phyloP scores from a whole-genome alignment of 176 grass and related monocot genomes.

The Calamus simplicifolius region DNA sequence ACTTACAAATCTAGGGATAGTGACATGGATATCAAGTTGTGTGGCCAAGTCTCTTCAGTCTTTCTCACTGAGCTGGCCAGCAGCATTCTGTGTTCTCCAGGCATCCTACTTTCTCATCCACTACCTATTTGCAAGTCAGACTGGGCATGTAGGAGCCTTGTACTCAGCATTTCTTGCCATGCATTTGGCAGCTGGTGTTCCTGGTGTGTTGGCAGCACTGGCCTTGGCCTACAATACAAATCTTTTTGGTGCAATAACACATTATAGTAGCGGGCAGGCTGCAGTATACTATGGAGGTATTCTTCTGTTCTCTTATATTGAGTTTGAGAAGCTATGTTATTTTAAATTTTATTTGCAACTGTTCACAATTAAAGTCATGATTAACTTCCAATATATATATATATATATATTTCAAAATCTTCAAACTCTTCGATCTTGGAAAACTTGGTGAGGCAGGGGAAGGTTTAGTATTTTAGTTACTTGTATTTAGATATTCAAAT shows the following conservation, averaged over 20 bases:
- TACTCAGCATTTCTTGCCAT: conserved; percentile 93
- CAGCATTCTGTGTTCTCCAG: conserved; percentile 63
- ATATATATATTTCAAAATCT: too few relatives aligned
- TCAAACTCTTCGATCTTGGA: too few relatives aligned
- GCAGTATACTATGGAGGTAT: conserved; percentile 97
- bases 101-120: conserved; percentile 78
- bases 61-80: conserved; percentile 69
- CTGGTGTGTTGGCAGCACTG: conserved; percentile 57
- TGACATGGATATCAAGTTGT: conserved; percentile 75
- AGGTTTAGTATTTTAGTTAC: too few relatives aligned
- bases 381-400: too few relatives aligned
- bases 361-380: too few relatives aligned
- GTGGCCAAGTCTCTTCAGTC: conserved; percentile 61
- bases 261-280: conserved; percentile 88
- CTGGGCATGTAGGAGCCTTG: conserved; percentile 72
- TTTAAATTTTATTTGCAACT: too few relatives aligned
- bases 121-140: conserved; percentile 92
- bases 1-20: conserved; percentile 74
- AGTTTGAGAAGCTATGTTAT: too few relatives aligned
- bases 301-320: conserved; percentile 3
- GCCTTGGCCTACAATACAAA: conserved; percentile 78
- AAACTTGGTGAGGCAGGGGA: too few relatives aligned
- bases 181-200: conserved; percentile 72
- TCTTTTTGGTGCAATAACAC: conserved; percentile 71
- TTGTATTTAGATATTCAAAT: too few relatives aligned